Evolutionary conservation across 1,139 yeast species (phyloP).

Genomic region (Sugiyamaella novakii): DNA sequence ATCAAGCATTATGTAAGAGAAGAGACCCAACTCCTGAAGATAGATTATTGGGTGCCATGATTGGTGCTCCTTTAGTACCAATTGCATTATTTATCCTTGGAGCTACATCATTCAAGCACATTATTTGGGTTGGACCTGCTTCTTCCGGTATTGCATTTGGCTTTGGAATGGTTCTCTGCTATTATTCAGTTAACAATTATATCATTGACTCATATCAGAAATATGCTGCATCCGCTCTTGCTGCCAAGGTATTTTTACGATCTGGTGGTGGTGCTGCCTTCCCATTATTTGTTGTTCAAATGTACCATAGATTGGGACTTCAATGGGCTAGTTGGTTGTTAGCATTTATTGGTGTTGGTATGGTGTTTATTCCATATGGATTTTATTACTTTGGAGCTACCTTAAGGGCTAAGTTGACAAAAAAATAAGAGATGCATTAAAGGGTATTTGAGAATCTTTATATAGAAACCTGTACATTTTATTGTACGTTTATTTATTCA

Average conservation of each 20-base stretch:
- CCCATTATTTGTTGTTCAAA: conserved; percentile 77
- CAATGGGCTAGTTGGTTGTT: conserved; percentile 84
- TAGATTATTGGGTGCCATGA: conserved; percentile 82
- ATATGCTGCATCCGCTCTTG: conserved; percentile 88
- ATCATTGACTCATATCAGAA: conserved; percentile 85
- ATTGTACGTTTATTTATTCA: conserved; percentile 6
- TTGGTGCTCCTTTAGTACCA: conserved; percentile 89
- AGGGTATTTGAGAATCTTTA: too few relatives aligned
- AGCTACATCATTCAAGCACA: conserved; percentile 76
- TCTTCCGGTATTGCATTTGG: conserved; percentile 91
- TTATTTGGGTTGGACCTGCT: conserved; percentile 95
- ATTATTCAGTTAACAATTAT: conserved; percentile 84
- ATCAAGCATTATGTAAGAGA: conserved; percentile 53
- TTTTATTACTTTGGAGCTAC: conserved; percentile 70
- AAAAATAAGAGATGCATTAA: too few relatives aligned
- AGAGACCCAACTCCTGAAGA: conserved; percentile 85
- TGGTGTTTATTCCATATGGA: conserved; percentile 77
- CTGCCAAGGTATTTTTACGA: conserved; percentile 85
- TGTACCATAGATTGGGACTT: conserved; percentile 72
- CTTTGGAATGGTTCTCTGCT: conserved; percentile 87
- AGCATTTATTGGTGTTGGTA: conserved; percentile 80
- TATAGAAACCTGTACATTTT: too few relatives aligned
- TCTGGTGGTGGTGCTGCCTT: conserved; percentile 87
- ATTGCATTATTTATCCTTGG: conserved; percentile 85
- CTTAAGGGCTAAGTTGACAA: conserved; percentile 54